Evolutionary conservation across 306 rosid species (phyloP).

Genomic region (Ochetophila trinervis): DNA sequence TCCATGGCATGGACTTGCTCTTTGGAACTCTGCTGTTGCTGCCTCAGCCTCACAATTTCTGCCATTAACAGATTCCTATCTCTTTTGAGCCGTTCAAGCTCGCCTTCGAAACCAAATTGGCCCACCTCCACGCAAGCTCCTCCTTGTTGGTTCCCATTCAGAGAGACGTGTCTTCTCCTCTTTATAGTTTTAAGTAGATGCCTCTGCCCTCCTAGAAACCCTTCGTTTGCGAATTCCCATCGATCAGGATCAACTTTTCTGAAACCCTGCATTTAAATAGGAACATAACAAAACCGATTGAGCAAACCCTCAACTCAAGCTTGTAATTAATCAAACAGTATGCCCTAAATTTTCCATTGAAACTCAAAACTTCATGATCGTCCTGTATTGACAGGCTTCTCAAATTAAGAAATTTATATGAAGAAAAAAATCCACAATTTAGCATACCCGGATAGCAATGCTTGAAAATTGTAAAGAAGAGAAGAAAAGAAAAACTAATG

Average conservation of each 20-base stretch:
- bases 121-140: conserved; percentile 69
- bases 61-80: conserved; percentile 61
- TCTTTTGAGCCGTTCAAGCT: conserved; percentile 60
- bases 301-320: background rate
- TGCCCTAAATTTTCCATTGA: too few species aligned
- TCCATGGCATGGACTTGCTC: conserved; percentile 53
- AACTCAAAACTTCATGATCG: too few species aligned
- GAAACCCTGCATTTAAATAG: conserved; percentile 59
- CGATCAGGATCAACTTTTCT: conserved; percentile 90
- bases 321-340: too few species aligned
- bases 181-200: conserved; percentile 68
- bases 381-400: too few species aligned
- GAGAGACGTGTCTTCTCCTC: conserved; percentile 75
- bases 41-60: conserved; percentile 63
- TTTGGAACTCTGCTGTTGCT: conserved; percentile 66
- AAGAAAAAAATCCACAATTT: background rate
- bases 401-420: too few species aligned
- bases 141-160: conserved; percentile 29
- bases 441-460: background rate
- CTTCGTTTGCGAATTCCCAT: conserved; percentile 96
- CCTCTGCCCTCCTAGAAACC: conserved; percentile 83
- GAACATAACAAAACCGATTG: background rate
- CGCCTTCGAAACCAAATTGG: conserved; percentile 70
- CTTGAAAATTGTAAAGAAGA: background rate
- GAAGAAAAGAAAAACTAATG: background rate